Conservation (phyloP, 2,329 filamentous ascomycete genomes). For the Lasiodiplodia citricola region DNA sequence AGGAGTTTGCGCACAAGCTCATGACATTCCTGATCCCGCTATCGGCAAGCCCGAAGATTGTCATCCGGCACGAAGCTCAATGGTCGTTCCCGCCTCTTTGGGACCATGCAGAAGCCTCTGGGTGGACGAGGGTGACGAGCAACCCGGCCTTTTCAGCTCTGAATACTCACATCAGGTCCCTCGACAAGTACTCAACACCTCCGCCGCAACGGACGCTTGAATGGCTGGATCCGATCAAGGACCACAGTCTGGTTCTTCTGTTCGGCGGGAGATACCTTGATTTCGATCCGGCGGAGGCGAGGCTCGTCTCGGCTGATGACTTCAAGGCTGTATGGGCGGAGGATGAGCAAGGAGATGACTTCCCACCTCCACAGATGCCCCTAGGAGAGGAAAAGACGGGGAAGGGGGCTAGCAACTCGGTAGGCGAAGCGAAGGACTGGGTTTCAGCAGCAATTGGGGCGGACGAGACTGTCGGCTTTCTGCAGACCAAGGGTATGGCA, state of each 20-base stretch:
- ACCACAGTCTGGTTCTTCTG: constrained; percentile 51
- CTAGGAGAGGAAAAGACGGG: constrained; percentile 34
- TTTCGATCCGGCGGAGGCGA: constrained; percentile 49
- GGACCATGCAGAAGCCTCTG: constrained; percentile 43
- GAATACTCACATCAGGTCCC: constrained; percentile 49
- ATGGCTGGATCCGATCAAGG: constrained; percentile 49
- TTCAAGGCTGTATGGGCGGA: constrained; percentile 44
- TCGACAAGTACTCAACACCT: constrained; percentile 50
- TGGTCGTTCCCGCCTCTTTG: constrained; percentile 54
- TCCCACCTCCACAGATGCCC: constrained; percentile 38
- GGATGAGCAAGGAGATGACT: constrained; percentile 28
- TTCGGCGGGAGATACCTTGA: constrained; percentile 53
- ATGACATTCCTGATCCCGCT: constrained; percentile 51
- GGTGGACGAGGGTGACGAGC: constrained; percentile 44
- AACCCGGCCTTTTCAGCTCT: constrained; percentile 50
- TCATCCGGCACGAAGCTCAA: constrained; percentile 60
- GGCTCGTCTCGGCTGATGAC: constrained; percentile 45
- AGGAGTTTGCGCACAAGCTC: constrained; percentile 46
- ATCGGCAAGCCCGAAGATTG: constrained; percentile 56
- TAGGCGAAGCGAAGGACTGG: not conserved
- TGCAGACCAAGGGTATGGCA: constrained; percentile 58
- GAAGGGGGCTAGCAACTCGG: not conserved
- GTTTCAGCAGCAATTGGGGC: not conserved
- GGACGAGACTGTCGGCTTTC: constrained; percentile 33
- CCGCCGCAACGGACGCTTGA: constrained; percentile 45